Conservation (phyloP, 1,284 basidiomycete genomes). For the Boletus semigastroideus region DNA sequence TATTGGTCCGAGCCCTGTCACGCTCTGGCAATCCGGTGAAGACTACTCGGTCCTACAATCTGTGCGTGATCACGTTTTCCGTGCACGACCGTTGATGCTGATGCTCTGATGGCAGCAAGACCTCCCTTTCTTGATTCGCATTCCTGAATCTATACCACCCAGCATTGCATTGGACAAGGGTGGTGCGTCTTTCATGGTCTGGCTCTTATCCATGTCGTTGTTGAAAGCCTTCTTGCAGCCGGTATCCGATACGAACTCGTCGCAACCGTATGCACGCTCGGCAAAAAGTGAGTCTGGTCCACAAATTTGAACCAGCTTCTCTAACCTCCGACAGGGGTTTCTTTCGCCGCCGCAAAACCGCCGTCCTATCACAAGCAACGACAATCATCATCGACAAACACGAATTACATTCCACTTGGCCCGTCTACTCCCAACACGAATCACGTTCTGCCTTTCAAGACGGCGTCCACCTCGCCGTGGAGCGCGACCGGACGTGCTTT, state of each 20-base stretch:
- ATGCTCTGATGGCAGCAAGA: conserved; percentile 59
- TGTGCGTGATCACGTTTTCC: conserved; percentile 43
- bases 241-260: conserved; percentile 85
- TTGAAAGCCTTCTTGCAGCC: conserved; percentile 39
- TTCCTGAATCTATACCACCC: conserved; percentile 84
- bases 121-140: conserved; percentile 80
- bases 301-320: not conserved
- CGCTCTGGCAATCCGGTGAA: conserved; percentile 68
- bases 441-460: conserved; percentile 64
- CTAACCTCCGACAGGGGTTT: conserved; percentile 48
- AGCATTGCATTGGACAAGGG: conserved; percentile 72
- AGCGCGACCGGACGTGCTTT: conserved; percentile 73
- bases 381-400: conserved; percentile 84
- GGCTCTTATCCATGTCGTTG: not conserved
- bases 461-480: conserved; percentile 72
- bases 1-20: conserved; percentile 70
- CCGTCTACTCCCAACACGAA: conserved; percentile 79
- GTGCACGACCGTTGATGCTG: conserved; percentile 36
- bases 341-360: conserved; percentile 68
- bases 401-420: conserved; percentile 88
- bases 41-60: conserved; percentile 69
- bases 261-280: conserved; percentile 78
- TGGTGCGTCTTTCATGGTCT: conserved; percentile 38
- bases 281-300: conserved; percentile 61
- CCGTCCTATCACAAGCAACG: conserved; percentile 58